Evolutionary conservation across 106 monocot species (phyloP), one percentile per base, ranked within the genome.

Genomic region (Allium sativum): DNA sequence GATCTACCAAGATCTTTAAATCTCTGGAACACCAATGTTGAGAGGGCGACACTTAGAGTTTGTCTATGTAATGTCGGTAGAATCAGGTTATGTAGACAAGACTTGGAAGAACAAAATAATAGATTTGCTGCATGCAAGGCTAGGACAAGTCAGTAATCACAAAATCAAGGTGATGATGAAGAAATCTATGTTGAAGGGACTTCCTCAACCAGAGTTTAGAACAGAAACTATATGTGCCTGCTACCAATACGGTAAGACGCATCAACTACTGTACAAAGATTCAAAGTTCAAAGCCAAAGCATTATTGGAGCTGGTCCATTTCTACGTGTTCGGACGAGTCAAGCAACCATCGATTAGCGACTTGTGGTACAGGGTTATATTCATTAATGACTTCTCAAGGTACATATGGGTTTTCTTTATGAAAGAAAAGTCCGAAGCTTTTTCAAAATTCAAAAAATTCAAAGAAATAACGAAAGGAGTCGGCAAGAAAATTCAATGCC

Each of bases 141-240:
- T 68, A 2, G 61, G 44, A 15, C 61, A 62, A 18, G 74, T 55
- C 0, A 62, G 55, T 17, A 61, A 61, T 20, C 21, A 52, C 9
- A 74, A 11, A 54, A 31, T 62, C 31, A 56, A 68, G n/a, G 31
- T 68, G 0, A 74, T 68, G 47, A 62, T 74, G 74, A 31, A 56
- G 11, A 58, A 40, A 18, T 58, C n/a, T 1, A 58, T 58, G 58
- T 14, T 67, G 0, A 60, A 66, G 7, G 52, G 31, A n/a, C 52
- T 67, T 68, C 67, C 61, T 12, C 8, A 52, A 10, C 42, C 62
- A 0, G 55, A 68, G 6, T 20, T 74, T 16, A 50, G 9, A 55
- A 53, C 7, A 55, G 42, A 66, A 4, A 47, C 44, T 10, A 42
- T 67, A 12, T 74, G 45, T 9, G 16, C 54, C 1, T 7, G 67